phyloP scores from a whole-genome alignment of 2,329 filamentous ascomycete genomes.

The Fusarium coicis region DNA sequence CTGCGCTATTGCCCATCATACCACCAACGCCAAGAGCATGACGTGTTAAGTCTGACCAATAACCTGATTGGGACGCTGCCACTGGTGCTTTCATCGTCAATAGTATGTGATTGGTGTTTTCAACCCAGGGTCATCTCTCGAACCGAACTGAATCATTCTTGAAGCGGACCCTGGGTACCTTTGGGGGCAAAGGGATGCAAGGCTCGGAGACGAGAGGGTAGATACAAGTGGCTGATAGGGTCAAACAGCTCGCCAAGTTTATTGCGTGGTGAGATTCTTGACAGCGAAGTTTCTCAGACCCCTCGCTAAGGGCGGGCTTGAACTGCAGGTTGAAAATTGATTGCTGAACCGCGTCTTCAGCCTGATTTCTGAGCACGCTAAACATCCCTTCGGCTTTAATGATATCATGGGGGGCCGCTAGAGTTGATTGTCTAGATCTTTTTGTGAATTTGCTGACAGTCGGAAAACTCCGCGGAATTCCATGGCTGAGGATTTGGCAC shows the following conservation, averaged over 20 bases:
- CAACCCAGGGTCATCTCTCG: not conserved
- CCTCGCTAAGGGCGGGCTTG: not conserved
- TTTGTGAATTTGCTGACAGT: too few species aligned
- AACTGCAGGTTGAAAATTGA: not conserved
- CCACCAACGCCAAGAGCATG: not conserved
- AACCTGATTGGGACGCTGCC: not conserved
- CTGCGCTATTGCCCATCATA: not conserved
- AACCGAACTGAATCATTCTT: not conserved
- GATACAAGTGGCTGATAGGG: not conserved
- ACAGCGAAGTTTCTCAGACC: not conserved
- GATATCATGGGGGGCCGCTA: fast-evolving
- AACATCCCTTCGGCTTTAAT: not conserved
- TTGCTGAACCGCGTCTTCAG: not conserved
- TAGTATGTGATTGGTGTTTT: not conserved
- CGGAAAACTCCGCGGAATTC: not conserved
- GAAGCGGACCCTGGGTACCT: not conserved
- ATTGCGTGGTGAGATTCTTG: not conserved
- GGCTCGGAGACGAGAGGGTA: fast-evolving
- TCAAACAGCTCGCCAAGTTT: not conserved
- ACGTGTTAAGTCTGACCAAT: not conserved
- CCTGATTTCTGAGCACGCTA: not conserved
- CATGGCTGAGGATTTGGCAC: not conserved
- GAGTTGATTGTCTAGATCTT: too few species aligned
- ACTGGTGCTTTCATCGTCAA: not conserved
- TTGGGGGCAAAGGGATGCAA: not conserved